phyloP scores from a whole-genome alignment of 495 filamentous ascomycete species.

The Cenococcum geophilum region DNA sequence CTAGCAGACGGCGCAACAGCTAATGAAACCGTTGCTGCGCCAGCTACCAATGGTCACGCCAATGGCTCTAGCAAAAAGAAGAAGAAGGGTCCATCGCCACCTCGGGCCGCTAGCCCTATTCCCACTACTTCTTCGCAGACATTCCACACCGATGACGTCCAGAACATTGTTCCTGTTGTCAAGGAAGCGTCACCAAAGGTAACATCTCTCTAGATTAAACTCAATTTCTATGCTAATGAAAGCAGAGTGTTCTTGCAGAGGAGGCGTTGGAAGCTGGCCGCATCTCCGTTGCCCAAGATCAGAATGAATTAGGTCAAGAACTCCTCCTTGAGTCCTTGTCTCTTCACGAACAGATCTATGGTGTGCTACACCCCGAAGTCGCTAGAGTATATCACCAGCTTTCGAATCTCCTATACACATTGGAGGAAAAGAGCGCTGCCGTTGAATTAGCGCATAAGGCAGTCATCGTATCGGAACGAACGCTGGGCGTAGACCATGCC shows the following conservation, averaged over 20 bases:
- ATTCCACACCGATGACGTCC: conserved; percentile 77
- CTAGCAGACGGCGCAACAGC: conserved; percentile 26
- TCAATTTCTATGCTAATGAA: too few species aligned
- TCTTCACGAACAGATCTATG: conserved; percentile 97
- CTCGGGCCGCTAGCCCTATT: conserved; percentile 47
- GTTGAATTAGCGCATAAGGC: conserved; percentile 95
- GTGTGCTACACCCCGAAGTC: conserved; percentile 93
- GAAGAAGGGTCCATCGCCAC: conserved; percentile 52
- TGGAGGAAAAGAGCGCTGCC: conserved; percentile 91
- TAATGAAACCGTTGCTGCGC: conserved; percentile 38
- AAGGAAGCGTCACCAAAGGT: conserved; percentile 79
- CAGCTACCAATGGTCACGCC: conserved; percentile 43
- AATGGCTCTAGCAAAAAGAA: conserved; percentile 60
- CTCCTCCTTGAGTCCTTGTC: conserved; percentile 91
- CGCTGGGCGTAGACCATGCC: conserved; percentile 84
- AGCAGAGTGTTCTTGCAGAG: conserved; percentile 72
- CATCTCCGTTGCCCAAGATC: conserved; percentile 87
- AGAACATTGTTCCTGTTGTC: conserved; percentile 86
- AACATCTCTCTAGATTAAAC: too few species aligned
- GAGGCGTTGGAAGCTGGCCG: conserved; percentile 93
- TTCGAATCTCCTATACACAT: conserved; percentile 89
- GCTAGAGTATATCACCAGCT: conserved; percentile 90
- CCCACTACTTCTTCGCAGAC: conserved; percentile 51
- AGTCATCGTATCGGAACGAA: conserved; percentile 91
- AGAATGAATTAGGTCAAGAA: conserved; percentile 94